These are phyloP conservation scores for Citrus australasica DNA, from an alignment of 345 rosid species.

Conservation along the genomic window DNA sequence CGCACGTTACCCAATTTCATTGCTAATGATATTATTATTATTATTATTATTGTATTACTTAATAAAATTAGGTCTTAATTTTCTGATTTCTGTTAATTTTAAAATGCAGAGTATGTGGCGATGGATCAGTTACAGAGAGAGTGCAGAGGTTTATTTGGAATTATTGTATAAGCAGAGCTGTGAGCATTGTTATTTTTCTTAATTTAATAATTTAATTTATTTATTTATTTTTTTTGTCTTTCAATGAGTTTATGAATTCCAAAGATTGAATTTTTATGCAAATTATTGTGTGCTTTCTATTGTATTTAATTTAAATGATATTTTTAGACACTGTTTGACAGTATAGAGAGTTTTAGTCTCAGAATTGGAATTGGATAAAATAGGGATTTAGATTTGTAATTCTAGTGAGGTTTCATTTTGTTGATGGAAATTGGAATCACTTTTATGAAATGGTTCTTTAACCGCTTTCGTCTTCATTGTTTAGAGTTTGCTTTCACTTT, in stretches of 20 bases:
- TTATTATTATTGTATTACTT: neutral
- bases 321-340: neutral
- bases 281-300: neutral
- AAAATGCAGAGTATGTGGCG: constrained; percentile 45
- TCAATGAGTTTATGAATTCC: neutral
- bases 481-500: neutral
- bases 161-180: constrained; percentile 48
- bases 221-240: neutral
- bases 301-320: neutral
- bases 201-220: neutral
- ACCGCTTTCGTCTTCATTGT: neutral
- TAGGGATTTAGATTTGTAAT: neutral
- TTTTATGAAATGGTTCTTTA: neutral
- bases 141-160: constrained; percentile 75
- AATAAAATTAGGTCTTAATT: neutral
- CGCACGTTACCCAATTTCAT: neutral
- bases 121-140: constrained; percentile 51
- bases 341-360: neutral
- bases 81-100: neutral
- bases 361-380: neutral
- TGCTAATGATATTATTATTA: neutral
- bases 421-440: neutral
- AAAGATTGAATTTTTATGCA: neutral
- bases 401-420: neutral
- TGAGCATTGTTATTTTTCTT: constrained; percentile 23